phyloP scores from a whole-genome alignment of 1,139 yeast genomes.

The Yamadazyma atmosphaerica region DNA sequence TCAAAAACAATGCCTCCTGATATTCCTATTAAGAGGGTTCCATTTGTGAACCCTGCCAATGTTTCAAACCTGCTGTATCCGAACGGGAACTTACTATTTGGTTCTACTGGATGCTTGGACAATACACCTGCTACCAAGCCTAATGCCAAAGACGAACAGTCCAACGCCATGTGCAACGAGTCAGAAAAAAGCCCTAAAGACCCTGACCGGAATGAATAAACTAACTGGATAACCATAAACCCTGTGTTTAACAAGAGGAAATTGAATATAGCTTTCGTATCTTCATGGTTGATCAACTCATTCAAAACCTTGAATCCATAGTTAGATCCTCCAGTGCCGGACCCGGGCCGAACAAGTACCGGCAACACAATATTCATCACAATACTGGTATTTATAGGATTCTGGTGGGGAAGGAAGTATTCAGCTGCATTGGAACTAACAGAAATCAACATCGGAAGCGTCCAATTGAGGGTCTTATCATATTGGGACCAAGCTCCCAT shows the following conservation, averaged over 20 bases:
- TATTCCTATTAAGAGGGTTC: constrained; percentile 81
- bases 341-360: background rate
- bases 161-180: constrained; percentile 93
- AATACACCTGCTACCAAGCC: constrained; percentile 84
- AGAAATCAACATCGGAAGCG: no score
- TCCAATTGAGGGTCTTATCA: no score
- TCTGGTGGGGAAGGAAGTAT: no score
- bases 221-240: constrained; percentile 90
- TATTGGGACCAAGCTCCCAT: no score
- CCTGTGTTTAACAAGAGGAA: constrained; percentile 82
- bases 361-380: background rate
- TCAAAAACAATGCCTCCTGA: constrained; percentile 87
- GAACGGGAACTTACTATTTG: constrained; percentile 77
- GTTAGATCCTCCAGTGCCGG: background rate
- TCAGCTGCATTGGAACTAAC: no score
- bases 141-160: constrained; percentile 84
- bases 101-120: constrained; percentile 45
- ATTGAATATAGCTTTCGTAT: constrained; percentile 86
- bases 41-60: constrained; percentile 93
- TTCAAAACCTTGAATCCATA: constrained; percentile 17
- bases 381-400: background rate
- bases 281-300: constrained; percentile 59
- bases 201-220: constrained; percentile 89
- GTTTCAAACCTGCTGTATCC: constrained; percentile 86
- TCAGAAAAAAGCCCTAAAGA: constrained; percentile 91